Base-by-base conservation (phyloP, 108 stramenopile genomes). In the Aurantiochytrium sp. region DNA sequence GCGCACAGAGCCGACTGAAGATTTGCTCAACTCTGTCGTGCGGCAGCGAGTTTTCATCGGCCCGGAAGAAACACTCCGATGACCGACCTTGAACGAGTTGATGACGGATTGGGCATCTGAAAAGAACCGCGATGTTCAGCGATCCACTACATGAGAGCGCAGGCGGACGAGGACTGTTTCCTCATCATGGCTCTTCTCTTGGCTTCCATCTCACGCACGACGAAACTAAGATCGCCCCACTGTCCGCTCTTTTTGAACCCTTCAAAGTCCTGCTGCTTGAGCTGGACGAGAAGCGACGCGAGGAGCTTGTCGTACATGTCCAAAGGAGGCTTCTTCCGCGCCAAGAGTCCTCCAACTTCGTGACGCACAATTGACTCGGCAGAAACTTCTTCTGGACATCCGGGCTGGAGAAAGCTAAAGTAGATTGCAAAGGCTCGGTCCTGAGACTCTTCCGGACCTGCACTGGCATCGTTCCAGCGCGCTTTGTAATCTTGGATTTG, bases 341-440 rank as follows among this genome's bases (percentile, higher is more conserved):
- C 76, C 10, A 83, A 16, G 3, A 16, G 23, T 23, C 23, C 49
- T 6, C 76, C 76, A 23, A 83, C 49, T 8, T 83, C 51, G 51
- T 83, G 76, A 53, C 76, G 76, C 49, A 53, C n/a, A 23, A 25
- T 19, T 6, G 76, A 83, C 76, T 83, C 76, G n/a, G 4, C 76
- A 83, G 76, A 83, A 12, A 83, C 76, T 23, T 83, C 76, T 6
- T 83, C 51, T 0, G 45, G 49, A 16, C 49, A 53, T 1, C 76
- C 76, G n/a, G 76, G 76, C 49, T 83, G 76, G 14, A 83, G 23
- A 53, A 53, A 83, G 76, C 19, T 83, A 35, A 83, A 83, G 76
- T 83, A 83, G 4, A 83, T 83, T 6, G 76, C 76, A 53, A 83
- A 83, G 16, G 76, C 76, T 14, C 76, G 76, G 51, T 83, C 76